A percentile compares a stretch with the other conserved stretches of the same genome.
Evolutionary conservation across 2,329 filamentous ascomycete genomes (phyloP).

Genomic region (Diaporthe velutina): DNA sequence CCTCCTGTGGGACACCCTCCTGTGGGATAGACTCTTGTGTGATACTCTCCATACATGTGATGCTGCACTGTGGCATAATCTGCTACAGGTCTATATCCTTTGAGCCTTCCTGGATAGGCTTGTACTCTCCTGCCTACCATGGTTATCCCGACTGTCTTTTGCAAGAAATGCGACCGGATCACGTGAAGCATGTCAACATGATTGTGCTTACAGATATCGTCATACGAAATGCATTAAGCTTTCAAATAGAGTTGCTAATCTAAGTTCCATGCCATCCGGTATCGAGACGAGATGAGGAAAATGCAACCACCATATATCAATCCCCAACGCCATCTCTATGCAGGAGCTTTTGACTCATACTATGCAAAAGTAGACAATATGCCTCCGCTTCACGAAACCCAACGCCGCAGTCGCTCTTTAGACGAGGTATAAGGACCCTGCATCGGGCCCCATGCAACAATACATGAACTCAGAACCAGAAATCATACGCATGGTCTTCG

Average conservation of each 20-base stretch:
- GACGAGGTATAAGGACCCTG: background rate
- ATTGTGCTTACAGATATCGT: background rate
- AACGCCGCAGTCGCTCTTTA: background rate
- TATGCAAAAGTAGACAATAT: background rate
- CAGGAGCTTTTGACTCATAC: background rate
- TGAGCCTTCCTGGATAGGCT: background rate
- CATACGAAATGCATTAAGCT: slow-evolving; percentile 16
- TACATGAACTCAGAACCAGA: background rate
- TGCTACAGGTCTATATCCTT: too few relatives aligned
- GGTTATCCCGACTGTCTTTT: background rate
- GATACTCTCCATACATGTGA: background rate
- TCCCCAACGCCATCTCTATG: slow-evolving; percentile 18
- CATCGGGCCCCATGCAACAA: background rate
- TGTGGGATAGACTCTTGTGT: background rate
- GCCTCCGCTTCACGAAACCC: background rate
- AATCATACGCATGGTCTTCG: background rate
- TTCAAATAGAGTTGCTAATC: background rate
- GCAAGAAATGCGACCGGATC: background rate
- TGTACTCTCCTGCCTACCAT: background rate
- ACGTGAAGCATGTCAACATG: background rate
- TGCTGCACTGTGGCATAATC: background rate
- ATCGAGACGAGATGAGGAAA: background rate
- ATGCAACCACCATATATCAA: background rate
- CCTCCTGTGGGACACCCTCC: too few relatives aligned
- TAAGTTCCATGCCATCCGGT: background rate